A percentile compares a stretch with the other conserved stretches of the same genome.
These are phyloP conservation scores for Mycosphaerelloides madeirae DNA, from an alignment of 2,329 filamentous ascomycete genomes.

Conservation along the genomic window DNA sequence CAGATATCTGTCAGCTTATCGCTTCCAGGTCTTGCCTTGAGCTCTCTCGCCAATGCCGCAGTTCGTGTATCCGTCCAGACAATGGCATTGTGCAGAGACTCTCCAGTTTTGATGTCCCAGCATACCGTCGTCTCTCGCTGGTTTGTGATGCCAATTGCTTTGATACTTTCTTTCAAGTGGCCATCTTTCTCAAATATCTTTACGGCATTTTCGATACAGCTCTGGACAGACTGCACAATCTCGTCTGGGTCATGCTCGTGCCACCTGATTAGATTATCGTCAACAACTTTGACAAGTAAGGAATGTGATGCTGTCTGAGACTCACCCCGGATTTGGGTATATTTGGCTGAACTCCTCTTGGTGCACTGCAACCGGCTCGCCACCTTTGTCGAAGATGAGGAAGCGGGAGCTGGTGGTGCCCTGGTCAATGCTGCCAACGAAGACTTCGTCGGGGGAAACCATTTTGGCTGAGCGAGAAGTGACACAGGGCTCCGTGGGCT, in stretches of 20 bases:
- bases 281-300: not conserved
- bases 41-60: slow-evolving; percentile 66
- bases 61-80: slow-evolving; percentile 89
- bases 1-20: slow-evolving; percentile 66
- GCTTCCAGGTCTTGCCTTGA: slow-evolving; percentile 63
- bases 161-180: slow-evolving; percentile 63
- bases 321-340: slow-evolving; percentile 75
- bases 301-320: not conserved
- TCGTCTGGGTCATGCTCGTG: slow-evolving; percentile 83
- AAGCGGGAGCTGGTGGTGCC: slow-evolving; percentile 87
- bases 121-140: slow-evolving; percentile 84
- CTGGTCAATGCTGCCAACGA: slow-evolving; percentile 84
- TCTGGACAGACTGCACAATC: slow-evolving; percentile 68
- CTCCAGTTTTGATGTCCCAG: slow-evolving; percentile 76
- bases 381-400: slow-evolving; percentile 78
- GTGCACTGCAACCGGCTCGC: slow-evolving; percentile 73
- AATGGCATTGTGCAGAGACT: slow-evolving; percentile 77
- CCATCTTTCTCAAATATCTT: slow-evolving; percentile 67
- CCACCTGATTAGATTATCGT: slow-evolving; percentile 58
- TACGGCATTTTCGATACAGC: slow-evolving; percentile 73
- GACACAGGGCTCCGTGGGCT: too few species aligned
- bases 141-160: slow-evolving; percentile 79
- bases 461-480: slow-evolving; percentile 10
- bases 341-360: slow-evolving; percentile 83
- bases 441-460: slow-evolving; percentile 48